Percentiles rank a stretch among this genome's conserved stretches.
phyloP scores from a whole-genome alignment of 345 rosid genomes.

The Salix brachista region DNA sequence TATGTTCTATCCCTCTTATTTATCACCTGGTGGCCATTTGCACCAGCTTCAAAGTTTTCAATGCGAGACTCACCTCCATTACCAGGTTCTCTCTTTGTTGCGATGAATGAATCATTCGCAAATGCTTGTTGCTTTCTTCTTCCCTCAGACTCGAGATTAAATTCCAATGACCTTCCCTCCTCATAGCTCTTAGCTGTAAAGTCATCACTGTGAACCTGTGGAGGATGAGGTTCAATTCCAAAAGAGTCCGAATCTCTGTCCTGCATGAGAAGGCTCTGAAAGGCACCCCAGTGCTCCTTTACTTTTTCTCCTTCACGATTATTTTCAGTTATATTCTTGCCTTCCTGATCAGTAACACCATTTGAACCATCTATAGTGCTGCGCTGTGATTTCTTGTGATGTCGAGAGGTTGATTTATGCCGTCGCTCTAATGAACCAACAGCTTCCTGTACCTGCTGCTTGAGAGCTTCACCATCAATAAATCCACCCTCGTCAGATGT shows the following conservation, averaged over 20 bases:
- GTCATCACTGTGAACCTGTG: constrained; percentile 34
- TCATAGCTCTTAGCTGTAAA: constrained; percentile 25
- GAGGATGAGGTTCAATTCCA: constrained; percentile 29
- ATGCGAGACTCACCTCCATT: constrained; percentile 33
- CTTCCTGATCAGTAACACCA: constrained; percentile 32
- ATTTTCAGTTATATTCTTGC: constrained; percentile 12
- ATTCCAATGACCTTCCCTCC: constrained; percentile 28
- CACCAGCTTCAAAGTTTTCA: constrained; percentile 42
- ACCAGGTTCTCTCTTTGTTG: constrained; percentile 33
- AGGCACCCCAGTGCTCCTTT: constrained; percentile 74
- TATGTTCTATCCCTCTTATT: constrained; percentile 41
- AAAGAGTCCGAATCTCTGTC: constrained; percentile 45
- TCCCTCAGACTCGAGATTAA: constrained; percentile 39
- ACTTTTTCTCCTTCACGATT: constrained; percentile 38
- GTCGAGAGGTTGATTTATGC: constrained; percentile 53
- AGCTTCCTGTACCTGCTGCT: constrained; percentile 81
- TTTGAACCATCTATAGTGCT: constrained; percentile 11
- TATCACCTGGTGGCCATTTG: constrained; percentile 29
- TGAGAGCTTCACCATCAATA: constrained; percentile 62
- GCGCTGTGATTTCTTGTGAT: constrained; percentile 43
- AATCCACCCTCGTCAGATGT: constrained; percentile 60
- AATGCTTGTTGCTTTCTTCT: constrained; percentile 37
- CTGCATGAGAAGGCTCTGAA: constrained; percentile 73
- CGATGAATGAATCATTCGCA: constrained; percentile 58
- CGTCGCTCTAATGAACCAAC: constrained; percentile 68